Evolutionary conservation across 139 green algal genomes (phyloP), one percentile per base, ranked within the genome.

Genomic region (Gonium pectorale): DNA sequence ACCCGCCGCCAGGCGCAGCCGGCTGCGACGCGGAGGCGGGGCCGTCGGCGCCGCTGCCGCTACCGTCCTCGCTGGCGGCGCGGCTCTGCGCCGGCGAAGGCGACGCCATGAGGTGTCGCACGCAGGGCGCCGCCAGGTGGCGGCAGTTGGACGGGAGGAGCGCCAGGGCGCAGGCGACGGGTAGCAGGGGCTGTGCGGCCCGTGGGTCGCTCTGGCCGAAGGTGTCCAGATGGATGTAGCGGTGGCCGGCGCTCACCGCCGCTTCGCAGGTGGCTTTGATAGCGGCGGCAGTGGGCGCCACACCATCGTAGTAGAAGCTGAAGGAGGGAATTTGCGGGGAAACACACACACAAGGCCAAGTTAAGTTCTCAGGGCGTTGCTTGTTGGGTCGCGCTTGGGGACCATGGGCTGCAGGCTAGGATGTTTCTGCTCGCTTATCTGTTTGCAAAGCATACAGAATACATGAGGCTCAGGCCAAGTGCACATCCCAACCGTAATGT

Each of bases 221-320:
- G 9, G 60, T 52, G 43, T 63, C 77, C n/a, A 83, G 62, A 2
- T 21, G 40, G 31, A 83, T 35, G 62, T 60, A 27, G n/a, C 26
- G 3, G 27, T 41, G 35, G 24, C 79, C 79, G 11, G 46, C 33
- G 22, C 46, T 49, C 11, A 77, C 49, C 46, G 51, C 21, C 3
- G 62, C 60, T 27, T 80, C 43, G 72, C 83, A 69, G 1, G 74
- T 26, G 44, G 46, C 67, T 3, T 78, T 40, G 9, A 88, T 46
- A 9, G 69, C 49, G 11, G 51, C 31, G 2, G 79, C 79, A 24
- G 38, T 52, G 35, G 87, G 87, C 2, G 83, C 83, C 6, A 60
- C 51, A 27, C 70, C 77, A 40, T 86, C 80, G 60, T 90, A 91
- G 44, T 79, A 68, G 60, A 86, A 91, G 3, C 79, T 85, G 35